A percentile compares a stretch with the other conserved stretches of the same genome.
Evolutionary conservation across 768 basidiomycete species (phyloP).

Genomic region (Boletellus ananas): DNA sequence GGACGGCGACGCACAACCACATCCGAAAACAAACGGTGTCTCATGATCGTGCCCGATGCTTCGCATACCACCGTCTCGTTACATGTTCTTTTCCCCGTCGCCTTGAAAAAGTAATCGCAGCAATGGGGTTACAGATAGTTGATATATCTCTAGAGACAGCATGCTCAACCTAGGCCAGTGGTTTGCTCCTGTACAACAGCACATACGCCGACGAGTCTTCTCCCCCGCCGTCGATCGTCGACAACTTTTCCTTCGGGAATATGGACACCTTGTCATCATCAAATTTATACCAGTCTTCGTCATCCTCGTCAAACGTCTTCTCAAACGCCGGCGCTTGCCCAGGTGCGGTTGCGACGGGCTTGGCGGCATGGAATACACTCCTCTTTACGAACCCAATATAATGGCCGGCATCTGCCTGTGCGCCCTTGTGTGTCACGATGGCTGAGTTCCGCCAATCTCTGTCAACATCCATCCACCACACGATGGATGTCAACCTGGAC

Average conservation of each 20-base stretch:
- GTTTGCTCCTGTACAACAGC: conserved; percentile 73
- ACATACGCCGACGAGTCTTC: conserved; percentile 91
- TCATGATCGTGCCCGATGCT: conserved; percentile 15
- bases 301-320: conserved; percentile 43
- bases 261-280: conserved; percentile 92
- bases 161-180: conserved; percentile 28
- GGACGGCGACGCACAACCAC: conserved; percentile 14
- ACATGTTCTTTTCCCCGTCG: conserved; percentile 3
- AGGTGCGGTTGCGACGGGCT: background rate
- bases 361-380: conserved; percentile 52
- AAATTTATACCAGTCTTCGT: conserved; percentile 93
- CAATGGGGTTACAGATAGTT: conserved; percentile 12
- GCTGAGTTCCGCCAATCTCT: conserved; percentile 41
- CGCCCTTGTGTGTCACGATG: conserved; percentile 96
- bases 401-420: conserved; percentile 91
- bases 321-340: conserved; percentile 11
- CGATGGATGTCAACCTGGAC: conserved; percentile 25
- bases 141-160: conserved; percentile 11
- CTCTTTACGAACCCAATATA: conserved; percentile 92
- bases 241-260: conserved; percentile 81
- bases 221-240: conserved; percentile 84
- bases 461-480: background rate
- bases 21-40: conserved; percentile 23
- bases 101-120: conserved; percentile 3
- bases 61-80: conserved; percentile 11